Evolutionary conservation across 306 rosid species (phyloP).

Genomic region (Prosopis cineraria): DNA sequence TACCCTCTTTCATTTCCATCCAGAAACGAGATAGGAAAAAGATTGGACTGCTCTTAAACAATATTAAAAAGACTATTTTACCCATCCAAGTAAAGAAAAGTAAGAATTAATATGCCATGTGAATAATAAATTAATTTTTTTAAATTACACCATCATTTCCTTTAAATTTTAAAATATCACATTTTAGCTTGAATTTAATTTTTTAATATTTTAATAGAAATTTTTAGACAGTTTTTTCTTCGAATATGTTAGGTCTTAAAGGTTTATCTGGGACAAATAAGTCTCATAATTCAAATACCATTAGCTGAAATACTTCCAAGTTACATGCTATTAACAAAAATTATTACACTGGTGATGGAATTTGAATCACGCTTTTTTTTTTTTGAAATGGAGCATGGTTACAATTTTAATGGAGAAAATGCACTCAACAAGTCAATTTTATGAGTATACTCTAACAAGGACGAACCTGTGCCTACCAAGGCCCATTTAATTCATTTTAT

Average conservation of each 20-base stretch:
- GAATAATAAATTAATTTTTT: too few species aligned
- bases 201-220: background rate
- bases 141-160: background rate
- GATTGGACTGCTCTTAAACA: background rate
- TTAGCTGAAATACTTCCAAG: too few species aligned
- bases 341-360: too few species aligned
- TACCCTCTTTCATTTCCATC: too few species aligned
- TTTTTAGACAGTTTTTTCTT: background rate
- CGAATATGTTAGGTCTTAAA: background rate
- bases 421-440: background rate
- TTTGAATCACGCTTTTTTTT: too few species aligned
- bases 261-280: background rate
- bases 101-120: background rate
- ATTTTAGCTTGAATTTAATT: background rate
- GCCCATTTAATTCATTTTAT: too few species aligned
- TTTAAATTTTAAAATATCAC: background rate
- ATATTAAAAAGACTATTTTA: background rate
- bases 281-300: too few species aligned
- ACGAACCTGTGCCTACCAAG: too few species aligned
- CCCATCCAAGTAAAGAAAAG: background rate
- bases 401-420: too few species aligned
- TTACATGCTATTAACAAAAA: too few species aligned
- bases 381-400: too few species aligned
- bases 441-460: too few species aligned
- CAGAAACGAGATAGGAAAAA: background rate